These are phyloP conservation scores for Cryptococcus sp. DNA, from an alignment of 1,284 basidiomycete genomes.

Conservation along the genomic window DNA sequence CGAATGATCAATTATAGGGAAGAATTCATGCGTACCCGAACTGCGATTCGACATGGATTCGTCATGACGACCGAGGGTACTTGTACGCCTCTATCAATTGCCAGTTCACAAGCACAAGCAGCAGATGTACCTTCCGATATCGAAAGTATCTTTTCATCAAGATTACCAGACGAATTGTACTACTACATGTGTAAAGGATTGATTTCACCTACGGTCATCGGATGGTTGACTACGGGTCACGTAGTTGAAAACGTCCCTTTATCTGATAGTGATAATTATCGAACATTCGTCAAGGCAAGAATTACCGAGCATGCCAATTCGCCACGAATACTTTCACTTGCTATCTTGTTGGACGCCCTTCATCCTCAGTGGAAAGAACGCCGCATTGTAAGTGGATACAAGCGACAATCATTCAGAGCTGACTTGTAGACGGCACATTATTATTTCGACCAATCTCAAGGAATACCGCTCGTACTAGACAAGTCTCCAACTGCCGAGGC, in stretches of 20 bases:
- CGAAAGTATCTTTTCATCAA: conserved; percentile 91
- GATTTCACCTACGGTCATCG: conserved; percentile 76
- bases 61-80: conserved; percentile 85
- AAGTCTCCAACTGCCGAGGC: conserved; percentile 69
- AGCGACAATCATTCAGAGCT: no score
- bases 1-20: conserved; percentile 62
- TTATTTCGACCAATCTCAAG: conserved; percentile 61
- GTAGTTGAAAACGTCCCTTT: conserved; percentile 85
- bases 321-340: conserved; percentile 84
- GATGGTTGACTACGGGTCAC: conserved; percentile 79
- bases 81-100: conserved; percentile 74
- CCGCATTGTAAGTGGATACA: conserved; percentile 59
- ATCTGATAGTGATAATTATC: conserved; percentile 91
- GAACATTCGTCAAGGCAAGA: conserved; percentile 88
- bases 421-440: conserved; percentile 47
- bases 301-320: conserved; percentile 89
- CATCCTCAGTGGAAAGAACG: conserved; percentile 70
- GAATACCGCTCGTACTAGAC: conserved; percentile 42
- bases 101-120: conserved; percentile 57
- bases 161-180: conserved; percentile 94
- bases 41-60: conserved; percentile 89
- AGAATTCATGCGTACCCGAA: conserved; percentile 81
- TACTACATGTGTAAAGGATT: conserved; percentile 92
- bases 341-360: conserved; percentile 70
- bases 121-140: conserved; percentile 87